Base-by-base conservation (phyloP, 768 basidiomycete species). In the Mrakia frigida region DNA sequence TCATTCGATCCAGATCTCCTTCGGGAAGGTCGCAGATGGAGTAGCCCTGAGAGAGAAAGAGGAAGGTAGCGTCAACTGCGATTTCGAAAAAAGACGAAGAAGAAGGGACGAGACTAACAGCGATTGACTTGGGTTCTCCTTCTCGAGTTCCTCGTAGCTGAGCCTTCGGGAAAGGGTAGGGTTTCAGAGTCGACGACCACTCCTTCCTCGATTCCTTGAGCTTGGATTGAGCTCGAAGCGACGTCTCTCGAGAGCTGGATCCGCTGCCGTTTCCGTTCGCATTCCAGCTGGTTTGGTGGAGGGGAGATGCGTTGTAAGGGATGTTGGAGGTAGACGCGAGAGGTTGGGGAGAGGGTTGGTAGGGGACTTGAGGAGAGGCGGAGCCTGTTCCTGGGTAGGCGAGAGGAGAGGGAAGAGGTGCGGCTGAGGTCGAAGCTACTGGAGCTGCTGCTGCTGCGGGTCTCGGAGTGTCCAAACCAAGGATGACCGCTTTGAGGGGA, bases 11-110 rank as follows among this genome's bases (percentile, higher is more conserved):
- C 6, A 63, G 6, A 25, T 63, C 61, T 6, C 23, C 2, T 7
- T 63, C 35, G 31, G 35, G 61, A 37, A 63, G 61, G 61, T 63
- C 61, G 61, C 61, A 63, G 31, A 63, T 63, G 33, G 61, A 63
- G 35, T 63, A 63, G 16, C 61, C 56, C 56, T 56, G 56, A 9
- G 11, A 56, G 4, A 56, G 56, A 56, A 56, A 25, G 23, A 56
- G 2, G 56, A 56, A 14, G 46, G 13, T 21, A 14, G 46, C 46
- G 46, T 50, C 46, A 50, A 18, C 5, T 50, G 1, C 56, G 56
- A 28, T 6, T 28, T 10, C 7, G 56, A 56, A 28, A 3, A 6
- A 14, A 28, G n/a, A 25, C 25, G 25, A 25, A 28, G 56, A 28
- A n/a, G 56, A 3, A n/a, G 56, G 2, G 56, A 1, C 25, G 56